Evolutionary conservation across 768 basidiomycete genomes (phyloP), one percentile per base, ranked within the genome.

Genomic region (Leucocoprinus leucothites): DNA sequence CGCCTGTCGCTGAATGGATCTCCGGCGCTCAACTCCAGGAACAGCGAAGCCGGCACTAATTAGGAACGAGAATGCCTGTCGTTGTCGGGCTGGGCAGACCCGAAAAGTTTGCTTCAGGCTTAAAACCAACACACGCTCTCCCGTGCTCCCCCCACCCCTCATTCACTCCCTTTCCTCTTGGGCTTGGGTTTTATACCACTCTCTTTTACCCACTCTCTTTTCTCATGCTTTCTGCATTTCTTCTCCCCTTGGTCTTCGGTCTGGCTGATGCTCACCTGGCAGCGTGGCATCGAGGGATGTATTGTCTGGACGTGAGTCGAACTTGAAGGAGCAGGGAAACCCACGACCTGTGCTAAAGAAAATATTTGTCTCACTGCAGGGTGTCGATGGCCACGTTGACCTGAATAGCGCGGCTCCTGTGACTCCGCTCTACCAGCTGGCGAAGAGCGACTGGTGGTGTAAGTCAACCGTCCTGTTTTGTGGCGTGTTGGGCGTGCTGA

Each of bases 371-470:
- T n/a, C 24, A 14, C 28, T 35, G 0, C 46, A 76, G 74, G 74
- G 72, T 31, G 65, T 44, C 18, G 28, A 60, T 3, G 64, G 68
- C 19, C 28, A 42, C 2, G 60, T 68, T 2, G 67, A 79, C 57
- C 61, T 67, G 22, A 81, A 81, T 64, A 67, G 69, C 2, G 61
- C 68, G 43, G 67, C 62, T 22, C 67, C 72, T 44, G 75, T 78
- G 1, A 65, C 60, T 1, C 80, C 80, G 8, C 61, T 80, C 45
- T 81, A 73, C 57, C 71, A 75, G 54, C 68, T 78, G 3, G 31
- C 66, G 18, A 67, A 71, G 58, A 65, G 61, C 9, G 63, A 73
- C 16, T 81, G 77, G 73, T 81, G 78, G 78, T 74, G 79, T 78
- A 53, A 64, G 72, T 71, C 16, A 14, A 19, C 28, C 35, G 31